phyloP scores from a whole-genome alignment of 2,329 filamentous ascomycete genomes.

The Trichophyton equinum region DNA sequence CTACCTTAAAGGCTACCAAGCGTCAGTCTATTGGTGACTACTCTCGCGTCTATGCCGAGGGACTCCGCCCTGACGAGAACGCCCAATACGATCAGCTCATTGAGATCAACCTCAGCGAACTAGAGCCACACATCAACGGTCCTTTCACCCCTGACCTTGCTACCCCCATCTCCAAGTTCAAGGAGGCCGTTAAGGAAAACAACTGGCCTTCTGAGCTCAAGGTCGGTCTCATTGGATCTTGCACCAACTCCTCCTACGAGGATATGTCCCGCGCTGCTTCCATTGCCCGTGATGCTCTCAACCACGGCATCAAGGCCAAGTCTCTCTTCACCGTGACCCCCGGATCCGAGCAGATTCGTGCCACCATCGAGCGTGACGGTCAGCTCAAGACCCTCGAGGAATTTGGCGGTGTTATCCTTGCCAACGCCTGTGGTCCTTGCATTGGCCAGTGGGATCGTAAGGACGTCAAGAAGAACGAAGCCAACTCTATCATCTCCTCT shows the following conservation, averaged over 20 bases:
- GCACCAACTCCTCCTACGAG: conserved; percentile 82
- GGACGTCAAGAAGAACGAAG: conserved; percentile 86
- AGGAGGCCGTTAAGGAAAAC: conserved; percentile 84
- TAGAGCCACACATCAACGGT: conserved; percentile 97
- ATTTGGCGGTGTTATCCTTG: conserved; percentile 85
- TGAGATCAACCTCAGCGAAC: conserved; percentile 86
- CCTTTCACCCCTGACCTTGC: conserved; percentile 97
- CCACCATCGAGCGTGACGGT: conserved; percentile 80
- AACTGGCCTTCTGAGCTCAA: conserved; percentile 94
- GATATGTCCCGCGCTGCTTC: conserved; percentile 91
- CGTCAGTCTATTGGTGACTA: conserved; percentile 83
- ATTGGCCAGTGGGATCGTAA: conserved; percentile 91
- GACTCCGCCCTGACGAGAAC: conserved; percentile 76
- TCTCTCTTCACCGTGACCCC: conserved; percentile 88
- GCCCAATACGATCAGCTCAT: conserved; percentile 93
- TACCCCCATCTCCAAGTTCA: conserved; percentile 95
- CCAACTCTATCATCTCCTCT: conserved; percentile 95
- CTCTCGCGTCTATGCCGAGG: conserved; percentile 67
- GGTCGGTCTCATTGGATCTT: conserved; percentile 93
- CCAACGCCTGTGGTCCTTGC: conserved; percentile 87
- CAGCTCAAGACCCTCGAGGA: conserved; percentile 92
- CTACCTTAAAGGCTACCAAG: conserved; percentile 83
- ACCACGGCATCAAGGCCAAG: conserved; percentile 90
- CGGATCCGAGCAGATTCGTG: conserved; percentile 91
- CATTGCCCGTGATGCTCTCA: conserved; percentile 79